Evolutionary conservation across 1,284 basidiomycete genomes (phyloP).

Genomic region (Pyrrhoderma lamaoense): DNA sequence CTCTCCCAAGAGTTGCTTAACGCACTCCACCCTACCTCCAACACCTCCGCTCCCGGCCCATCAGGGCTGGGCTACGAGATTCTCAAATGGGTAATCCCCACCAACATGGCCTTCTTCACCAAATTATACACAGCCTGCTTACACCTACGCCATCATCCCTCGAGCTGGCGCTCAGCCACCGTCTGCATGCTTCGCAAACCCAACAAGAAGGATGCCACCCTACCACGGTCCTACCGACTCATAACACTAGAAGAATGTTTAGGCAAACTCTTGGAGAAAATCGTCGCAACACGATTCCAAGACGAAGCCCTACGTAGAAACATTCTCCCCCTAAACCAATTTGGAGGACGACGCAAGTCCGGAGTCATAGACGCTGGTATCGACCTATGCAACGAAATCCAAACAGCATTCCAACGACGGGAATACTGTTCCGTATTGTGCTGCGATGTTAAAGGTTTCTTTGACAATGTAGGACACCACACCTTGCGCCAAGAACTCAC

Average conservation of each 20-base stretch:
- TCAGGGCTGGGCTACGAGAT: neutral
- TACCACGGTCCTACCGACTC: neutral
- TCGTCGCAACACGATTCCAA: slow-evolving; percentile 4
- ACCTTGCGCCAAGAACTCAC: neutral
- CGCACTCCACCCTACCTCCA: no score
- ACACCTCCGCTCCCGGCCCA: slow-evolving; percentile 1
- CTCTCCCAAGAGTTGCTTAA: no score
- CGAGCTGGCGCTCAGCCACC: neutral
- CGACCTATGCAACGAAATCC: neutral
- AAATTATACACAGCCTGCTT: no score
- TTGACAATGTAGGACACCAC: neutral
- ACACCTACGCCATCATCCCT: neutral
- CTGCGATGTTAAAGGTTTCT: neutral
- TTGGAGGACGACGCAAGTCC: neutral
- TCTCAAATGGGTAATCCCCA: neutral
- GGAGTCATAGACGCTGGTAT: neutral
- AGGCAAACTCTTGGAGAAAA: slow-evolving; percentile 8
- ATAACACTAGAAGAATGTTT: slow-evolving; percentile 4
- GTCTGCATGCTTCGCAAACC: slow-evolving; percentile 1
- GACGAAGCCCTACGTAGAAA: neutral
- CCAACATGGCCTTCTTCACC: neutral
- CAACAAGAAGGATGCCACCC: slow-evolving; percentile 4
- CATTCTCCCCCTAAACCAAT: neutral
- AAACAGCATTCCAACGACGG: neutral
- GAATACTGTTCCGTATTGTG: neutral